Evolutionary conservation across 768 basidiomycete species (phyloP).

Genomic region (Pisolithus orientalis): DNA sequence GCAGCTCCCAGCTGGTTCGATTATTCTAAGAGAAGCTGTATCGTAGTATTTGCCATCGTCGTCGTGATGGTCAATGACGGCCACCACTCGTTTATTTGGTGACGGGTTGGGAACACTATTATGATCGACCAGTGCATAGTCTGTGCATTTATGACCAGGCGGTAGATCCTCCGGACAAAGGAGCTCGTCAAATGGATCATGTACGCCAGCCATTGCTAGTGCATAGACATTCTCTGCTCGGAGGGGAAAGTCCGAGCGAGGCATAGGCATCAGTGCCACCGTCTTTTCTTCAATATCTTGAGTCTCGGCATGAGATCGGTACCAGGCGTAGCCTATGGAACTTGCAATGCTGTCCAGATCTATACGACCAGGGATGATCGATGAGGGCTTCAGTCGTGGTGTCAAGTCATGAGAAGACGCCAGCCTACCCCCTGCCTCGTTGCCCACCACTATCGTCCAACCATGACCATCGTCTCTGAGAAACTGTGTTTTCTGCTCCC

Average conservation of each 20-base stretch:
- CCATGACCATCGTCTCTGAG: slow-evolving; percentile 49
- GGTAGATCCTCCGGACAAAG: slow-evolving; percentile 68
- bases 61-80: slow-evolving; percentile 86
- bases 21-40: slow-evolving; percentile 58
- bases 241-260: slow-evolving; percentile 61
- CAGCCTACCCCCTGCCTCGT: slow-evolving; percentile 85
- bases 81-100: slow-evolving; percentile 49
- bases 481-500: slow-evolving; percentile 52
- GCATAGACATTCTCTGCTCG: slow-evolving; percentile 87
- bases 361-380: slow-evolving; percentile 23
- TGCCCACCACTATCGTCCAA: slow-evolving; percentile 91
- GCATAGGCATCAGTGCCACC: slow-evolving; percentile 69
- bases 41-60: slow-evolving; percentile 70
- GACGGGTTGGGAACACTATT: slow-evolving; percentile 53
- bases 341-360: slow-evolving; percentile 90
- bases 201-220: slow-evolving; percentile 51
- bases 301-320: slow-evolving; percentile 36
- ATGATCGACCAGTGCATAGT: slow-evolving; percentile 87
- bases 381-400: background rate
- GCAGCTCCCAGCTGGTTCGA: slow-evolving; percentile 74
- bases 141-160: slow-evolving; percentile 33
- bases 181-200: slow-evolving; percentile 45
- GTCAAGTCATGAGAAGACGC: background rate
- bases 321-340: slow-evolving; percentile 79
- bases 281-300: slow-evolving; percentile 41